Evolutionary conservation across 257 asterid genomes (phyloP).

Genomic region (Petrea volubilis): DNA sequence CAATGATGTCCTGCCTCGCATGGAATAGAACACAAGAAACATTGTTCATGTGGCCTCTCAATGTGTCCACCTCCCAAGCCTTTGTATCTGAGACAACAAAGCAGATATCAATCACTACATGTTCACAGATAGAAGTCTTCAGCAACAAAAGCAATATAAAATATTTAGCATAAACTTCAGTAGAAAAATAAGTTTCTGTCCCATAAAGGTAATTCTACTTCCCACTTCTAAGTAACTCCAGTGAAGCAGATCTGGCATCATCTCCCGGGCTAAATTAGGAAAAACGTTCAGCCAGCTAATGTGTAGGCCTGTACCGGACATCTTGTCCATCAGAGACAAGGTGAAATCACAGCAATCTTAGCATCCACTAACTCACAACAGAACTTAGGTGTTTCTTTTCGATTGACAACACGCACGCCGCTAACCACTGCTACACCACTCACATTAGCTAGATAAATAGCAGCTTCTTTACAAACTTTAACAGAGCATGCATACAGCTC

Average conservation of each 20-base stretch:
- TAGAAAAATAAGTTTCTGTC: background rate
- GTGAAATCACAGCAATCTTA: slow-evolving; percentile 3
- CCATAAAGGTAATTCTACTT: background rate
- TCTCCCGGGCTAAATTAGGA: background rate
- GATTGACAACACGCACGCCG: background rate
- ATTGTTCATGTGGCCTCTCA: slow-evolving; percentile 98
- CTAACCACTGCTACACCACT: background rate
- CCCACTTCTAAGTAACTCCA: background rate
- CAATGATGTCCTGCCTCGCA: slow-evolving; percentile 87
- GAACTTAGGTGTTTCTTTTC: background rate
- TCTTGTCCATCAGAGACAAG: background rate
- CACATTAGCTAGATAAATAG: background rate
- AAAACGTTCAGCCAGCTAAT: background rate
- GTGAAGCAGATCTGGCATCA: background rate
- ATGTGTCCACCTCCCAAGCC: slow-evolving; percentile 99
- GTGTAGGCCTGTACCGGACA: slow-evolving; percentile 8
- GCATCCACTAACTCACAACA: background rate
- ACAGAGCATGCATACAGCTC: slow-evolving; percentile 3
- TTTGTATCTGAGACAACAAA: slow-evolving; percentile 68
- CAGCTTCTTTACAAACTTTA: background rate
- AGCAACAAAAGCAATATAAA: background rate
- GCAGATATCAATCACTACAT: background rate
- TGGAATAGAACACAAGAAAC: slow-evolving; percentile 92
- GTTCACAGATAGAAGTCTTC: background rate
- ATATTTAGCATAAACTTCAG: background rate